Base-by-base conservation (phyloP, 805 yeast genomes). In the Nakazawaea laoshanensis region DNA sequence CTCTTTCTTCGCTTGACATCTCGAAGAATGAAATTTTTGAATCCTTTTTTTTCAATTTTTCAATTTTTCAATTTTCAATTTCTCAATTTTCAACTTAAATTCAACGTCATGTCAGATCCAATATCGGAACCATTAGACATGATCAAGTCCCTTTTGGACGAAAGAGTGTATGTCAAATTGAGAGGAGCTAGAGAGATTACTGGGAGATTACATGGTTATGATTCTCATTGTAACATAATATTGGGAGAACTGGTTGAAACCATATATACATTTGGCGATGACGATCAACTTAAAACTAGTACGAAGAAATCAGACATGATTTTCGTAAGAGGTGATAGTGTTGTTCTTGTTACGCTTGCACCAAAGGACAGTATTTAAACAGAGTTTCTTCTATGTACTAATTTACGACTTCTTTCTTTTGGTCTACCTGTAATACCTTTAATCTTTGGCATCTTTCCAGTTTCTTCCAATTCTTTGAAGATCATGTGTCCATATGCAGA, bases 311-410 rank as follows among this genome's bases (percentile, higher is more conserved):
- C 86, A 12, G 95, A 85, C 36, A 84, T 92, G 87, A 77, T 92
- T 27, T 89, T 89, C 59, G 88, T 92, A 11, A 78, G 99, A 62
- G 99, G 99, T n/a, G 98, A 92, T 58, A 77, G 94, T 3, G 97
- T 92, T 27, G 85, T 94, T 32, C 67, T 88, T 45, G 78, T 92
- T 34, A 76, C 52, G 4, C 26, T 33, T 24, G 31, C 25, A 12
- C 37, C 30, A n/a, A 24, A 33, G 21, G 30, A 29, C 14, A 26
- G 15, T 17, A 19, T 7, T 19, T 25, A 77, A 30, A 75, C 63
- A 36, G 88, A 78, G 47, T 83, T 80, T 44, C 92, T 64, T 53
- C 94, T 66, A 32, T 67, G 59, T 22, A 49, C 33, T 37, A 57
- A 19, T 25, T 53, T 29, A 48, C 42, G 44, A 48, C 30, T 29